Percentiles rank a stretch among this genome's conserved stretches.
phyloP scores from a whole-genome alignment of 495 filamentous ascomycete species.

The Aspergillus mulundensis region DNA sequence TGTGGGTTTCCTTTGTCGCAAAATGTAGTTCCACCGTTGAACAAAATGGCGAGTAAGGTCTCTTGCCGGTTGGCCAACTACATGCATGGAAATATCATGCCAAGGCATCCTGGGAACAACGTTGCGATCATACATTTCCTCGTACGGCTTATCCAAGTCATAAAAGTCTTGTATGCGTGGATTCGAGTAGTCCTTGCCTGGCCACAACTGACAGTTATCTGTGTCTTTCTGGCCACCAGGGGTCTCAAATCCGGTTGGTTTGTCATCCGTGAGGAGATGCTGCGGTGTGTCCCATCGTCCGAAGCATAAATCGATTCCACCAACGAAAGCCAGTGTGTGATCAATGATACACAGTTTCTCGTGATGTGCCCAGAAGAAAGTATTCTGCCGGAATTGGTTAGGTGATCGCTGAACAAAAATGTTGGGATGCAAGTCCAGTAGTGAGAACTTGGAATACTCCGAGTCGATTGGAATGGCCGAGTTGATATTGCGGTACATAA shows the following conservation, averaged over 20 bases:
- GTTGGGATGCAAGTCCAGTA: constrained; percentile 94
- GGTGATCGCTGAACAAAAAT: constrained; percentile 93
- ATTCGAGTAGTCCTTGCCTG: constrained; percentile 98
- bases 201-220: constrained; percentile 94
- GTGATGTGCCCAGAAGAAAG: constrained; percentile 99
- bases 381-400: constrained; percentile 96
- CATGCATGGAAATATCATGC: constrained; percentile 99
- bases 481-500: constrained; percentile 98
- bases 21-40: constrained; percentile 98
- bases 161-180: constrained; percentile 94
- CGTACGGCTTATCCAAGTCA: constrained; percentile 88
- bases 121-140: constrained; percentile 96
- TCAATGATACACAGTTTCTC: constrained; percentile 96
- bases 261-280: constrained; percentile 87
- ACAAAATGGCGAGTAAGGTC: constrained; percentile 96
- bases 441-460: constrained; percentile 97
- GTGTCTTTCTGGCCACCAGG: constrained; percentile 74
- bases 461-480: constrained; percentile 97
- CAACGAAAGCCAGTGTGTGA: constrained; percentile 92
- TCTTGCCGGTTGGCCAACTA: constrained; percentile 91
- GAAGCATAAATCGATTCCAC: constrained; percentile 96
- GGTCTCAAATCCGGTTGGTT: constrained; percentile 88
- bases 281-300: constrained; percentile 96
- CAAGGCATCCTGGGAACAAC: constrained; percentile 93
- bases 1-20: constrained; percentile 89